phyloP scores from a whole-genome alignment of 2,329 filamentous ascomycete genomes.

The Colletotrichum chlorophyti region DNA sequence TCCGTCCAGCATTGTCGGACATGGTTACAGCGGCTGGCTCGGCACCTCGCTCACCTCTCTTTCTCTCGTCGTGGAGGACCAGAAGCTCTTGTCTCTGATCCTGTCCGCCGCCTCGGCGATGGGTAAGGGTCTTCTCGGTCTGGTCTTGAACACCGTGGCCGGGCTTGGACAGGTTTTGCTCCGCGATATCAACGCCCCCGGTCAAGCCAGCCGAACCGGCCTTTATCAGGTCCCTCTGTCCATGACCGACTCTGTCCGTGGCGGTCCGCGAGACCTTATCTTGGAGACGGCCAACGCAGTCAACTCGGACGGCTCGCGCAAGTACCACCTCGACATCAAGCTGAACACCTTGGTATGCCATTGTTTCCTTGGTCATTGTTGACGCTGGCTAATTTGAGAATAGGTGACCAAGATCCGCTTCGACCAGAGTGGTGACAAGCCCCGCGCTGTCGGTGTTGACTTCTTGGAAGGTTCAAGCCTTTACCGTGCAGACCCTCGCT shows the following conservation, averaged over 20 bases:
- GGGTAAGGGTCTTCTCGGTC: slow-evolving; percentile 32
- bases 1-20: slow-evolving; percentile 41
- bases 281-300: slow-evolving; percentile 17
- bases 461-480: slow-evolving; percentile 44
- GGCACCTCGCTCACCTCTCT: slow-evolving; percentile 10
- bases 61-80: slow-evolving; percentile 18
- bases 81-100: slow-evolving; percentile 31
- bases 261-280: slow-evolving; percentile 13
- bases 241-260: slow-evolving; percentile 9
- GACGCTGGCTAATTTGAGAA: not conserved
- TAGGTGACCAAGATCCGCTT: slow-evolving; percentile 46
- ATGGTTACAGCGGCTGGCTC: slow-evolving; percentile 63
- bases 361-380: slow-evolving; percentile 14
- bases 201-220: slow-evolving; percentile 3
- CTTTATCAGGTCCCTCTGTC: slow-evolving; percentile 9
- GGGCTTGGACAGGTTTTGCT: slow-evolving; percentile 36
- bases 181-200: slow-evolving; percentile 34
- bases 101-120: slow-evolving; percentile 35
- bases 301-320: slow-evolving; percentile 23
- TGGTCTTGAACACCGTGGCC: slow-evolving; percentile 30
- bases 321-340: slow-evolving; percentile 37
- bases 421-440: slow-evolving; percentile 36
- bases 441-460: slow-evolving; percentile 41
- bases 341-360: slow-evolving; percentile 18
- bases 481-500: slow-evolving; percentile 51